Evolutionary conservation across 305 asterid species (phyloP), one percentile per base, ranked within the genome.

Genomic region (Coffea humblotiana): DNA sequence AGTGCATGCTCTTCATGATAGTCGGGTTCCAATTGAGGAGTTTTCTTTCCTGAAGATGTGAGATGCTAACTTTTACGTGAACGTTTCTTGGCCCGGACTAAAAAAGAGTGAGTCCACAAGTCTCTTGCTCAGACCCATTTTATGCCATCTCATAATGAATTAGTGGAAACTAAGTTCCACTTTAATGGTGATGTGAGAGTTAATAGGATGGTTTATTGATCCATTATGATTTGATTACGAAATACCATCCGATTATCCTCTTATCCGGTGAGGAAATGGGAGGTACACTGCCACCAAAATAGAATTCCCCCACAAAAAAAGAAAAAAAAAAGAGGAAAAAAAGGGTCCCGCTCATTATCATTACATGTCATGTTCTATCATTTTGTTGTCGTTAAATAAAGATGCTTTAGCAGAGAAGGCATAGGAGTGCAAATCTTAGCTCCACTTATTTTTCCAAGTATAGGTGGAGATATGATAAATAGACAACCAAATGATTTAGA

Each of bases 351-450:
- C 75, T 23, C 48, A 75, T 74, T 51, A 85, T 90, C 76, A 89
- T 88, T 90, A 79, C 86, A 81, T 81, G 88, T 84, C 91, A 85
- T 83, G 37, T 80, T 84, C 86, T 82, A 87, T 88, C 86, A 86
- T 89, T 79, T 80, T 65, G 76, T 64, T 60, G 76, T 64, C 82
- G 71, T 76, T 45, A 80, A 84, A 74, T 76, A 87, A 90, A 87
- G 91, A 49, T 85, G 82, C 85, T 88, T 88, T 87, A 82, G 75
- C 73, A 76, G 75, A 81, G 84, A 78, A 64, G 81, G 68, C 23
- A 69, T 51, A 75, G 2, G 47, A 54, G 75, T 60, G 84, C 61
- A 83, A 75, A 86, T 86, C 81, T 71, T 76, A 82, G 82, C 78
- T 76, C 83, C 85, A 80, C 87, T 76, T 49, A n/a, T 82, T 77